Evolutionary conservation across 2,329 filamentous ascomycete genomes (phyloP).

Genomic region (Trichoderma citrinoviride): DNA sequence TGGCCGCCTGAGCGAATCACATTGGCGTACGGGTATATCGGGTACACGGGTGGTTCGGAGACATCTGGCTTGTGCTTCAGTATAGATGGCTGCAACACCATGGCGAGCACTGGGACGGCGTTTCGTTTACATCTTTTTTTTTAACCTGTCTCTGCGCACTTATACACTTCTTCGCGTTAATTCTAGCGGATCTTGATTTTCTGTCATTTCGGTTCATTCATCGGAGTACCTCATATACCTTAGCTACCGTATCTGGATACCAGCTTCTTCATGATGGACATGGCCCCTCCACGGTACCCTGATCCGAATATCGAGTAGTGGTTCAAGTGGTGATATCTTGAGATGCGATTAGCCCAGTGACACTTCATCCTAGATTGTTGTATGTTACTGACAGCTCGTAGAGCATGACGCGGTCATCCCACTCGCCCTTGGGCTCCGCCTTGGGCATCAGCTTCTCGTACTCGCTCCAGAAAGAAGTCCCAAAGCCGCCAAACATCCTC

Average conservation of each 20-base stretch:
- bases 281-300: conserved; percentile 71
- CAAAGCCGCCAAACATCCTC: conserved; percentile 94
- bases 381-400: conserved; percentile 71
- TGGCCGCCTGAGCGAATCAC: conserved; percentile 33
- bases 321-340: conserved; percentile 83
- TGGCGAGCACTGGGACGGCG: conserved; percentile 21
- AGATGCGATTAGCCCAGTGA: conserved; percentile 24
- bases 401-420: conserved; percentile 74
- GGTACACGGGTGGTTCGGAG: neutral
- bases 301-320: conserved; percentile 83
- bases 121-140: conserved; percentile 2
- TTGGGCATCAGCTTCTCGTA: conserved; percentile 75
- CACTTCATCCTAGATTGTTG: neutral
- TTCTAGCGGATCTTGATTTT: conserved; percentile 10
- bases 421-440: conserved; percentile 77
- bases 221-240: neutral
- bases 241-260: conserved; percentile 65
- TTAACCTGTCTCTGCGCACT: neutral
- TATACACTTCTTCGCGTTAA: neutral
- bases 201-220: conserved; percentile 1
- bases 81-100: conserved; percentile 21
- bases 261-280: conserved; percentile 75
- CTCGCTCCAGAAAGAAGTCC: conserved; percentile 66
- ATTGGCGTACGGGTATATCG: neutral
- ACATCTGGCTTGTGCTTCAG: conserved; percentile 9